Conservation (phyloP, 192 early-diverging fungal genomes). For the Gryganskiella cystojenkinii region DNA sequence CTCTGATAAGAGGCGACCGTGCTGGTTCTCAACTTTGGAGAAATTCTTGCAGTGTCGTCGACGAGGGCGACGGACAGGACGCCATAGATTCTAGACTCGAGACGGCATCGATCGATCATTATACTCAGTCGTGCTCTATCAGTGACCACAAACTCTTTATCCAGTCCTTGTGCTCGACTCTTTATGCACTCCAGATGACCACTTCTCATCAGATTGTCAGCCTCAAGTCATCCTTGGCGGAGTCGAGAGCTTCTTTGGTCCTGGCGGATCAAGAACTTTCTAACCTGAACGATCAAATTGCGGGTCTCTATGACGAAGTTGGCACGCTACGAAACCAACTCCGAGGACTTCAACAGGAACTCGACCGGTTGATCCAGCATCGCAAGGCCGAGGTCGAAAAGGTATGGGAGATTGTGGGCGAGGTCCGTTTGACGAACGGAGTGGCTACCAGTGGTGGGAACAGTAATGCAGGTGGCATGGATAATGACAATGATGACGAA, state of each 20-base stretch:
- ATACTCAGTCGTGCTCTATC: conserved; percentile 45
- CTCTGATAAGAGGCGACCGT: conserved; percentile 5
- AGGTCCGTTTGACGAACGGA: conserved; percentile 23
- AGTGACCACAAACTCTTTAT: conserved; percentile 53
- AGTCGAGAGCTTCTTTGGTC: conserved; percentile 52
- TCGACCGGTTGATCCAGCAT: conserved; percentile 58
- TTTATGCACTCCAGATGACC: conserved; percentile 55
- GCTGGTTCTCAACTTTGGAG: conserved; percentile 38
- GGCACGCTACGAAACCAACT: conserved; percentile 58
- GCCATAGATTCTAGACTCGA: conserved; percentile 38
- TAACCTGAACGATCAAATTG: conserved; percentile 52
- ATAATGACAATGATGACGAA: conserved; percentile 21
- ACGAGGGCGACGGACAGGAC: conserved; percentile 45
- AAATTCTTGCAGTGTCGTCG: conserved; percentile 47
- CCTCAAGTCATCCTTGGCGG: conserved; percentile 46
- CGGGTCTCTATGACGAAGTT: conserved; percentile 56
- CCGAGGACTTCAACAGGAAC: conserved; percentile 53
- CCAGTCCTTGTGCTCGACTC: conserved; percentile 52
- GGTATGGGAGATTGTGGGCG: conserved; percentile 65
- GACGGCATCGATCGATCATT: conserved; percentile 46
- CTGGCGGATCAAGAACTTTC: conserved; percentile 56
- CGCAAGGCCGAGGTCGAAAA: conserved; percentile 62
- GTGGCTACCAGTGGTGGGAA: background rate
- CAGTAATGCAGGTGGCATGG: conserved; percentile 18
- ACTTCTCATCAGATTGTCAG: conserved; percentile 42